A percentile compares a stretch with the other conserved stretches of the same genome.
phyloP scores from a whole-genome alignment of 768 basidiomycete species.

The Mycena haematopus region DNA sequence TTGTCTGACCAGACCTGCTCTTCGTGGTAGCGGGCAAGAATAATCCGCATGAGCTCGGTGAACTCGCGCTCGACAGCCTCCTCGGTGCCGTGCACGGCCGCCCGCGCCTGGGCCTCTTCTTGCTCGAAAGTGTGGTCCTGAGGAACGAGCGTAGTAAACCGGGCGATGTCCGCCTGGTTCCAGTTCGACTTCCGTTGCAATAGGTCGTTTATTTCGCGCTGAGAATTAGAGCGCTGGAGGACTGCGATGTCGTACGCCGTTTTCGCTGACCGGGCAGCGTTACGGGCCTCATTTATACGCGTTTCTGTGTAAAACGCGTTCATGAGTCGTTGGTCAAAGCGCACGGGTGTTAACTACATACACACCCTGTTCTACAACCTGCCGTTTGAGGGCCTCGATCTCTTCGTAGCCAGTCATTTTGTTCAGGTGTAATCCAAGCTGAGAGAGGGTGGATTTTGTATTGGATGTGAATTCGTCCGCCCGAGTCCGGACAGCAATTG shows the following conservation, averaged over 20 bases:
- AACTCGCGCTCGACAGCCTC: constrained; percentile 87
- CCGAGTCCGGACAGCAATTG: constrained; percentile 54
- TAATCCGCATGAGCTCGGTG: constrained; percentile 83
- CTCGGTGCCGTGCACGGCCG: constrained; percentile 71
- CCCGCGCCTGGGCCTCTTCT: constrained; percentile 75
- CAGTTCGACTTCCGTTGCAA: constrained; percentile 93
- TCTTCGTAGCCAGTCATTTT: constrained; percentile 90
- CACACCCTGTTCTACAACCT: constrained; percentile 84
- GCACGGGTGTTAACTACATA: constrained; percentile 21
- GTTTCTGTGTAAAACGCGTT: constrained; percentile 60
- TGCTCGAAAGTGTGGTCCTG: constrained; percentile 90
- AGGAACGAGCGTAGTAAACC: constrained; percentile 90
- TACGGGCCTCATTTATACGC: constrained; percentile 69
- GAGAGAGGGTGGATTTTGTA: constrained; percentile 67
- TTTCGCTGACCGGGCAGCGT: constrained; percentile 77
- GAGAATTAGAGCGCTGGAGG: constrained; percentile 79
- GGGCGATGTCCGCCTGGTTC: constrained; percentile 85
- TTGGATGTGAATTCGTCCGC: constrained; percentile 63
- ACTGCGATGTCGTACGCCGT: constrained; percentile 78
- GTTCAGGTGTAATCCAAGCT: constrained; percentile 82
- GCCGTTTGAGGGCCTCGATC: constrained; percentile 81
- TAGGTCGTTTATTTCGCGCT: constrained; percentile 95
- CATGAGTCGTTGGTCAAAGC: background rate
- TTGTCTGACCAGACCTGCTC: constrained; percentile 99
- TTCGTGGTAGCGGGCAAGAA: constrained; percentile 94